phyloP scores from a whole-genome alignment of 108 stramenopile genomes.

The Conticribra weissflogii region DNA sequence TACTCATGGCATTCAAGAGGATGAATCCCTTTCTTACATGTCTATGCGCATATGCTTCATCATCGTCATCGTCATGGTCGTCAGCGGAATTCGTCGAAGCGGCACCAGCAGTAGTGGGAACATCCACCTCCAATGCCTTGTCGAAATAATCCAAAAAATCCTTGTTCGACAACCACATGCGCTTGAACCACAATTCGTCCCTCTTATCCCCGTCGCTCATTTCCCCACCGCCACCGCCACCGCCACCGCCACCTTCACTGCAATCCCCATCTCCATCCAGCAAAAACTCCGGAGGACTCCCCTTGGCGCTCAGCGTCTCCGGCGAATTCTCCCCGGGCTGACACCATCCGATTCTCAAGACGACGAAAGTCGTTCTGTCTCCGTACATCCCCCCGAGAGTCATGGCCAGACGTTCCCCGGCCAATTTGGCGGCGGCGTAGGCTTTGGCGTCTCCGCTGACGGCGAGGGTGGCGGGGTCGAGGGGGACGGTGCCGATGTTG shows the following conservation, averaged over 20 bases:
- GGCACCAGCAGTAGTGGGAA: constrained; percentile 25
- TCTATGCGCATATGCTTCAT: constrained; percentile 15
- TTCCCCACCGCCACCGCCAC: constrained; percentile 7
- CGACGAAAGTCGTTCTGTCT: constrained; percentile 35
- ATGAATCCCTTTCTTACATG: constrained; percentile 40
- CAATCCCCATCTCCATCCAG: too few relatives aligned
- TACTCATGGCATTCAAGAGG: constrained; percentile 38
- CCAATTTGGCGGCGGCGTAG: constrained; percentile 56
- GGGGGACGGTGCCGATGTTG: constrained; percentile 34
- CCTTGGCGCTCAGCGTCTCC: constrained; percentile 34
- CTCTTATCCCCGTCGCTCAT: constrained; percentile 35
- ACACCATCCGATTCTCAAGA: constrained; percentile 50
- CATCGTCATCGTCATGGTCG: not conserved
- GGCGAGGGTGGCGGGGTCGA: constrained; percentile 24
- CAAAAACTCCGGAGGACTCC: constrained; percentile 46
- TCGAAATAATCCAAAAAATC: constrained; percentile 50
- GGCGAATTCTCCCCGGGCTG: constrained; percentile 52
- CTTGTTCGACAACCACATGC: constrained; percentile 56
- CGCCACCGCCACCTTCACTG: constrained; percentile 9
- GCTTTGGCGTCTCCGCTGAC: constrained; percentile 49
- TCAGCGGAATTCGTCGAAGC: not conserved
- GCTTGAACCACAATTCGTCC: constrained; percentile 53
- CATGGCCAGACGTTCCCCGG: constrained; percentile 48
- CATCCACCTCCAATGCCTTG: constrained; percentile 30
- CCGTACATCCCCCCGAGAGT: constrained; percentile 31